phyloP scores from a whole-genome alignment of 352 stramenopile genomes.

The Plasmopara halstedii region DNA sequence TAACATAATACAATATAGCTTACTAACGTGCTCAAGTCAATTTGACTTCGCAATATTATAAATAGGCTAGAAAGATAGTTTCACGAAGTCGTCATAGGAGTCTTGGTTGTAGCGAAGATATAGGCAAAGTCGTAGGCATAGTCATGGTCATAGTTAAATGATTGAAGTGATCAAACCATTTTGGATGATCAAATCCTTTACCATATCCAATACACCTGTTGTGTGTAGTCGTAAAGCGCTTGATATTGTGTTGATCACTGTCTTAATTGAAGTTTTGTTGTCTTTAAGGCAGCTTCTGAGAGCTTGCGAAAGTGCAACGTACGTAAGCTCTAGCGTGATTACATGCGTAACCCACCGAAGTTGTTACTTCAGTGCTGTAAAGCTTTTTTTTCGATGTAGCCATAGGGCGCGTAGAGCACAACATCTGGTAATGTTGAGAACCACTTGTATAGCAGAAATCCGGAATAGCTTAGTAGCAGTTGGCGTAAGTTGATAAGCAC shows the following conservation, averaged over 20 bases:
- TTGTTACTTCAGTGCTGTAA: slow-evolving; percentile 1
- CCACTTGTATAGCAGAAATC: neutral
- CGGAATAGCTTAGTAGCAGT: neutral
- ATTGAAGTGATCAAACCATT: neutral
- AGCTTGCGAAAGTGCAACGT: neutral
- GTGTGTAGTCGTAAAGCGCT: neutral
- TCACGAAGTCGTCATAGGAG: no score
- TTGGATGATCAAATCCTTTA: neutral
- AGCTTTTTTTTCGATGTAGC: slow-evolving; percentile 4
- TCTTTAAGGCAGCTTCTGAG: no score
- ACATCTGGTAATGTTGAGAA: neutral
- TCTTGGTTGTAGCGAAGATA: neutral
- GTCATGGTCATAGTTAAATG: neutral
- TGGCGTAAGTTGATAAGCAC: neutral
- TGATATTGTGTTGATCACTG: neutral
- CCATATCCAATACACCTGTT: neutral
- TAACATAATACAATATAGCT: neutral
- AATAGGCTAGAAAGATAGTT: no score
- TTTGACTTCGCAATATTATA: neutral
- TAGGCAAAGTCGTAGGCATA: neutral
- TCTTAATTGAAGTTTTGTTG: neutral
- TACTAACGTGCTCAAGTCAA: neutral
- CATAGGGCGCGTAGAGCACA: slow-evolving; percentile 3
- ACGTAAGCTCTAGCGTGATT: neutral
- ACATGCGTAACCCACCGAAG: neutral